A percentile compares a stretch with the other conserved stretches of the same genome.
Conservation (phyloP, 2,329 filamentous ascomycete genomes). For the Penicillium sp. region DNA sequence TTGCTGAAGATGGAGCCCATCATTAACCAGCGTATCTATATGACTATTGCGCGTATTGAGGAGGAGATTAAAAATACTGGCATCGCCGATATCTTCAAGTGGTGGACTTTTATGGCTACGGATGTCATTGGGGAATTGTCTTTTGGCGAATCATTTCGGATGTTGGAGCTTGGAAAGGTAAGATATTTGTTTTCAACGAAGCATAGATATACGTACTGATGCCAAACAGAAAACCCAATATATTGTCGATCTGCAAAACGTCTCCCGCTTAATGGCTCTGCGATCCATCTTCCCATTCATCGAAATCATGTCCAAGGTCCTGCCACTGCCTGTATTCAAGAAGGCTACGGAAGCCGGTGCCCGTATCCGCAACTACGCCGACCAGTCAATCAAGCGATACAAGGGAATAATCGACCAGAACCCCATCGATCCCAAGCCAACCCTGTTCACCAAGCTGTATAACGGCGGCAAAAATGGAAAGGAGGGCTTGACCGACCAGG, state of each 20-base stretch:
- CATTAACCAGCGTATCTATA: conserved; percentile 36
- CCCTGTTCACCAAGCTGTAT: conserved; percentile 34
- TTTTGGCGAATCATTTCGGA: conserved; percentile 54
- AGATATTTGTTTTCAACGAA: background rate
- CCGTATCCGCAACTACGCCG: conserved; percentile 22
- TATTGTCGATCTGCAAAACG: conserved; percentile 31
- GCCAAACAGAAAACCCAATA: conserved; percentile 40
- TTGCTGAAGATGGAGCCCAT: conserved; percentile 34
- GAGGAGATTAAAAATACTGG: conserved; percentile 40
- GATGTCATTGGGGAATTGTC: conserved; percentile 53
- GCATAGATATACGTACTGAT: background rate
- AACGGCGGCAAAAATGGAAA: conserved; percentile 22
- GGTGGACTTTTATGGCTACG: conserved; percentile 53
- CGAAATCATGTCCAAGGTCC: conserved; percentile 16
- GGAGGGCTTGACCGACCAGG: conserved; percentile 22
- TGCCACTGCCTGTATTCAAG: conserved; percentile 25
- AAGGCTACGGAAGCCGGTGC: conserved; percentile 17
- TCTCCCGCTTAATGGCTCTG: background rate
- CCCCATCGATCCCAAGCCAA: conserved; percentile 29
- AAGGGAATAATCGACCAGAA: conserved; percentile 15
- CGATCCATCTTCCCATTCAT: conserved; percentile 22
- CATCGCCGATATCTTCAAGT: conserved; percentile 48
- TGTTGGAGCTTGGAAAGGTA: conserved; percentile 50
- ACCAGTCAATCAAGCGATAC: conserved; percentile 24
- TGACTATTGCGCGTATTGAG: conserved; percentile 43